Base-by-base conservation (phyloP, 345 rosid species). In the Adansonia digitata region DNA sequence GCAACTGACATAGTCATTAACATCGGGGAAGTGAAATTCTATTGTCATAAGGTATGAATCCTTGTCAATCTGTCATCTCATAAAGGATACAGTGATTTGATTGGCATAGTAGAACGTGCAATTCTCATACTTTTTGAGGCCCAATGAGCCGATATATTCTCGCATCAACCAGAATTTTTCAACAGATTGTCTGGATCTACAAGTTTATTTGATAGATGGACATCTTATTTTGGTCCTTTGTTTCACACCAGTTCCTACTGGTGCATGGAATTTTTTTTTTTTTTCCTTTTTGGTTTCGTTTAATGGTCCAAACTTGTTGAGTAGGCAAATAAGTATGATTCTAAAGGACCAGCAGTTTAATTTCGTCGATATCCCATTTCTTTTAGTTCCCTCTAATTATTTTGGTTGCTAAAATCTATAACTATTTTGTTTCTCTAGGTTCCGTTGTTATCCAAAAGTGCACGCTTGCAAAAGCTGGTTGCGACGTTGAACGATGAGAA, bases 381-480 rank as follows among this genome's bases (percentile, higher is more conserved):
- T 46, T 20, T 55, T 48, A 42, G 27, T 29, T 10, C 34, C 11
- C 39, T n/a, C 26, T 14, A 7, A 24, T 15, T 71, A 26, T 34
- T 62, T 49, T 69, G 40, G 42, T 68, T 55, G 17, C 72, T 81
- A 65, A 72, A 72, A 46, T 74, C 17, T 46, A 14, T 59, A 71
- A 22, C 52, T 12, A 7, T 14, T 27, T 18, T 51, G 15, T 31
- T 69, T 76, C 9, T 76, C 65, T 12, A 91, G 97, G 89, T 89
- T 73, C 97, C 97, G 2, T 80, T 91, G 63, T 83, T 91, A 60
- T 89, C 93, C 69, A 89, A 88, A 81, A 86, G 97, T 71, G 86
- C 81, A 0, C 86, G 81, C 43, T 82, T 91, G 74, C 96, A 91
- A 79, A 89, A 91, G 81, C 77, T 87, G 45, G 86, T 86, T 0